These are phyloP conservation scores for Bipolaris oryzae DNA, from an alignment of 2,329 filamentous ascomycete species.

Conservation along the genomic window DNA sequence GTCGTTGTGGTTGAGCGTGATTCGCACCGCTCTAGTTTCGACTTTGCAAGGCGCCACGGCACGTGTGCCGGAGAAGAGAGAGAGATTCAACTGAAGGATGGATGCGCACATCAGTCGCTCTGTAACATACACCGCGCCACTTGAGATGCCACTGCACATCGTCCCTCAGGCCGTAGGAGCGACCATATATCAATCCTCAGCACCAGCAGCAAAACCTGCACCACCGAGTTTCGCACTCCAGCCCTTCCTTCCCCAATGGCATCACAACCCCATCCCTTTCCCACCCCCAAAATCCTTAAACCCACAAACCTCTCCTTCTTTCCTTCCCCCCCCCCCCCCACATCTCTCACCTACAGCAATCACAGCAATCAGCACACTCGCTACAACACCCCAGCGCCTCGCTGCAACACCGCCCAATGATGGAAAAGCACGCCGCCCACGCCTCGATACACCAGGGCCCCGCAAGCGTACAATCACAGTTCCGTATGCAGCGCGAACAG, in stretches of 20 bases:
- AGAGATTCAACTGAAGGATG: not conserved
- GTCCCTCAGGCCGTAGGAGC: too few species aligned
- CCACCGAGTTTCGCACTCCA: too few species aligned
- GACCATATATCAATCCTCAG: too few species aligned
- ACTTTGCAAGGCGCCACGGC: not conserved
- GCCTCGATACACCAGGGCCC: conserved; percentile 12
- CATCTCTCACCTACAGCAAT: not conserved
- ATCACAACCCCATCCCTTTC: too few species aligned
- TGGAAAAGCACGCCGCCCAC: conserved; percentile 7
- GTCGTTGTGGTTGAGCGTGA: not conserved
- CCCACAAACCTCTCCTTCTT: not conserved
- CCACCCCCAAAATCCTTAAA: too few species aligned
- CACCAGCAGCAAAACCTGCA: too few species aligned
- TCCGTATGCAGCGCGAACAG: conserved; percentile 11
- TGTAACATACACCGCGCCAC: not conserved
- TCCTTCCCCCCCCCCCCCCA: not conserved
- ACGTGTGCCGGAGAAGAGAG: not conserved
- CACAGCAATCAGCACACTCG: conserved; percentile 1
- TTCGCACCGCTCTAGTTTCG: not conserved
- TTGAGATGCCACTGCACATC: not conserved
- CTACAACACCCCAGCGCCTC: not conserved
- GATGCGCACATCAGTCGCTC: not conserved
- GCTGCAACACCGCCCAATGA: not conserved
- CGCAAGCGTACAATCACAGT: conserved; percentile 12
- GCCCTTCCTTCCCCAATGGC: too few species aligned